phyloP scores from a whole-genome alignment of 495 filamentous ascomycete genomes.

The Daldinia vernicosa region DNA sequence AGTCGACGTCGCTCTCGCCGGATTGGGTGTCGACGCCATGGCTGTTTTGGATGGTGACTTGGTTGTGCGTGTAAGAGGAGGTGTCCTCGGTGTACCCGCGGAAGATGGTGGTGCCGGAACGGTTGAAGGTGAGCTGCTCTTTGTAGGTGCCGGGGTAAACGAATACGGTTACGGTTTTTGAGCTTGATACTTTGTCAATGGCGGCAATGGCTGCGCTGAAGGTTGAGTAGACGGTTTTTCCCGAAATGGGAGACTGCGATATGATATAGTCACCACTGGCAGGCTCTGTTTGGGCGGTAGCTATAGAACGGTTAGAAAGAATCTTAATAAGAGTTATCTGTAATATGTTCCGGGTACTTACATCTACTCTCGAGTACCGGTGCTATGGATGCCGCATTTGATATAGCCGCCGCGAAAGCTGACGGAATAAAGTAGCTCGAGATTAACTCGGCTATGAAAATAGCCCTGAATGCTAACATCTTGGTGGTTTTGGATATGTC shows the following conservation, averaged over 20 bases:
- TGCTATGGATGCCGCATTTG: neutral
- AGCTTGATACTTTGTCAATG: slow-evolving; percentile 15
- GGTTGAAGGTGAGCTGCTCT: slow-evolving; percentile 46
- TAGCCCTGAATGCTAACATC: neutral
- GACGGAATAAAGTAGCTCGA: neutral
- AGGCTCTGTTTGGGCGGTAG: slow-evolving; percentile 42
- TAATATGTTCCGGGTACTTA: neutral
- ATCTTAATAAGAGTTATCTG: neutral
- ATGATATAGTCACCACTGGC: slow-evolving; percentile 43
- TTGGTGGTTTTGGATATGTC: neutral
- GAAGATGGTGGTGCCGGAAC: slow-evolving; percentile 46
- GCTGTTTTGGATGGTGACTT: slow-evolving; percentile 39
- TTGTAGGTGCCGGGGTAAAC: slow-evolving; percentile 45
- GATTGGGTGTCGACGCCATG: slow-evolving; percentile 42
- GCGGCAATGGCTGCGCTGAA: slow-evolving; percentile 29
- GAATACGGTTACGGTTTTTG: slow-evolving; percentile 38
- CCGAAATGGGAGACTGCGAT: slow-evolving; percentile 41
- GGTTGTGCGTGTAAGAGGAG: slow-evolving; percentile 35
- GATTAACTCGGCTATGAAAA: neutral
- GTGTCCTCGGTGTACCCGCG: slow-evolving; percentile 42
- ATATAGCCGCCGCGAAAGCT: neutral
- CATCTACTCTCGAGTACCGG: neutral
- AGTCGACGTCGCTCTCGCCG: slow-evolving; percentile 43
- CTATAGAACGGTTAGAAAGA: neutral
- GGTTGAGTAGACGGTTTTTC: slow-evolving; percentile 40